Conservation (phyloP, 2,329 filamentous ascomycete species). For the Fusarium graminum region DNA sequence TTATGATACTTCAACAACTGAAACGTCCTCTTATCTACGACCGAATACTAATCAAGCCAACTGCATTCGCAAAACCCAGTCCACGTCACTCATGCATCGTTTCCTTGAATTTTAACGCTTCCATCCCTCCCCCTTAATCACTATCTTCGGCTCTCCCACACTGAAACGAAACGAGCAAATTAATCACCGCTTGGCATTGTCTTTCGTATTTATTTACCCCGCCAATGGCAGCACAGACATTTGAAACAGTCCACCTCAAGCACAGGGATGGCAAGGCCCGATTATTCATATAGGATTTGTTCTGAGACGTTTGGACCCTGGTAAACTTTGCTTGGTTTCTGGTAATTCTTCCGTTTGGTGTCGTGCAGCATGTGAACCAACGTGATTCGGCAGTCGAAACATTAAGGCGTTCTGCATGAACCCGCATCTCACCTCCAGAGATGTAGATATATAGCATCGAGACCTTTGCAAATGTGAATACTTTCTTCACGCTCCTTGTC, state of each 20-base stretch:
- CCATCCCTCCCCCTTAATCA: slow-evolving; percentile 22
- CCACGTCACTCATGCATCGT: not conserved
- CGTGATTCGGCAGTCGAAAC: slow-evolving; percentile 7
- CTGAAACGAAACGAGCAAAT: slow-evolving; percentile 33
- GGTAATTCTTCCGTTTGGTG: not conserved
- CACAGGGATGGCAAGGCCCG: not conserved
- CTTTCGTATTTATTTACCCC: slow-evolving; percentile 11
- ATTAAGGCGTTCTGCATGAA: slow-evolving; percentile 33
- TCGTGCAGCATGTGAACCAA: not conserved
- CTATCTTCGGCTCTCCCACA: not conserved
- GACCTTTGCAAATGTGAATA: not conserved
- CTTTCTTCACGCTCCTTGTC: slow-evolving; percentile 14
- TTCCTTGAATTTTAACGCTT: not conserved
- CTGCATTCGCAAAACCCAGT: not conserved
- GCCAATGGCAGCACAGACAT: slow-evolving; percentile 36
- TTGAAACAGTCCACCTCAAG: slow-evolving; percentile 37
- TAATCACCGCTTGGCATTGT: not conserved
- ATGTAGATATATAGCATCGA: slow-evolving; percentile 15
- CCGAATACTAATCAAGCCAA: not conserved
- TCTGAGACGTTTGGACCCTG: slow-evolving; percentile 9
- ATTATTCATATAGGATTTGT: not conserved
- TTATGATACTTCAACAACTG: no score
- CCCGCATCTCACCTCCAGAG: slow-evolving; percentile 8
- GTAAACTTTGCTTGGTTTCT: slow-evolving; percentile 2
- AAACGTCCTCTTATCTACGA: not conserved